Percentiles rank a stretch among this genome's conserved stretches.
These are phyloP conservation scores for Colletotrichum siamense DNA, from an alignment of 2,329 filamentous ascomycete genomes.

Conservation along the genomic window DNA sequence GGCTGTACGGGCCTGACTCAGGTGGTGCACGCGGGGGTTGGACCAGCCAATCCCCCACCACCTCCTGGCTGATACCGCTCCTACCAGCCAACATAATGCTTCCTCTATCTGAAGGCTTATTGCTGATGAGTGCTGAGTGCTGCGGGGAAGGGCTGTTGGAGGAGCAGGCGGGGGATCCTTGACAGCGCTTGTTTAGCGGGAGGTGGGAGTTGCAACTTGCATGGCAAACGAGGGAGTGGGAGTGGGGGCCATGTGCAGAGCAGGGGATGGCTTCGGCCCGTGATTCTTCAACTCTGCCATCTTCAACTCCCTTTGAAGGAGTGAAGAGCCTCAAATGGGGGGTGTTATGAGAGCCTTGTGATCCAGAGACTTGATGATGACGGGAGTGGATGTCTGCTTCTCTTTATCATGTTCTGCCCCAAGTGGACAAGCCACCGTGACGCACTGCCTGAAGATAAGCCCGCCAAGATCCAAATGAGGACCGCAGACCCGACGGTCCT, in stretches of 20 bases:
- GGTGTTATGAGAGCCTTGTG: background rate
- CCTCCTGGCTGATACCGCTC: background rate
- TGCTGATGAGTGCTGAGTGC: background rate
- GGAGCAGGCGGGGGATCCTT: background rate
- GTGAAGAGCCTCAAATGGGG: background rate
- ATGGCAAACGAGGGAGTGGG: background rate
- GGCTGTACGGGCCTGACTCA: slow-evolving; percentile 1
- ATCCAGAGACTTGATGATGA: accelerated
- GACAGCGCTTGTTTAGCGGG: background rate
- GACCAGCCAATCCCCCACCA: no score
- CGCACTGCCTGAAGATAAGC: no score
- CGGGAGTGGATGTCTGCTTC: no score
- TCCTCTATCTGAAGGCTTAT: background rate
- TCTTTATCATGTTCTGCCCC: background rate
- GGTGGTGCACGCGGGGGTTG: background rate
- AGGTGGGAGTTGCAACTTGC: background rate
- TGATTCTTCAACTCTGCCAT: background rate
- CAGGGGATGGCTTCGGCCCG: background rate
- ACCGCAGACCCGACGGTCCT: background rate
- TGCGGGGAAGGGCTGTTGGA: background rate
- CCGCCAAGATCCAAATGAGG: background rate
- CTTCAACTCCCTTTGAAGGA: background rate
- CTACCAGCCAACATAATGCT: background rate
- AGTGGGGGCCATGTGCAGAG: background rate
- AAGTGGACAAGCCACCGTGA: background rate